Evolutionary conservation across 2,329 filamentous ascomycete species (phyloP).

Genomic region (Fusarium protoensiforme): DNA sequence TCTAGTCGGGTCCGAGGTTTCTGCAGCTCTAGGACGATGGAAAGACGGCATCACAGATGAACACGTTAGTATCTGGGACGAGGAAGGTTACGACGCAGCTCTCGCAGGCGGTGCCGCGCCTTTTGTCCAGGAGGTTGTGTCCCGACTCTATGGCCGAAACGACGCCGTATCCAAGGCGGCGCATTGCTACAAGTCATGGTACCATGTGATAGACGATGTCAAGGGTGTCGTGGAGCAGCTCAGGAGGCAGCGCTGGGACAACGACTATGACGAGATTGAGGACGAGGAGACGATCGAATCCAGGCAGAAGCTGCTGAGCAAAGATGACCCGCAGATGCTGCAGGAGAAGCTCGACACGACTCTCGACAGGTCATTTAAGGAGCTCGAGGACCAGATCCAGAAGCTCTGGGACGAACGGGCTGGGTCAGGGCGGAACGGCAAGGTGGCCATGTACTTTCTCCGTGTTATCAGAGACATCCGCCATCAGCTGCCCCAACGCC

Average conservation of each 20-base stretch:
- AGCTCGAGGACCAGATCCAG: slow-evolving; percentile 67
- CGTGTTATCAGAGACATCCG: slow-evolving; percentile 81
- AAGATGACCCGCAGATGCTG: slow-evolving; percentile 75
- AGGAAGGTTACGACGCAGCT: slow-evolving; percentile 71
- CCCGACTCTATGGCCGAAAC: slow-evolving; percentile 78
- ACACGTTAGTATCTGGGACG: slow-evolving; percentile 74
- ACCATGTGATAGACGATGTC: slow-evolving; percentile 75
- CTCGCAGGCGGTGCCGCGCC: slow-evolving; percentile 71
- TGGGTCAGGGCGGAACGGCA: slow-evolving; percentile 60
- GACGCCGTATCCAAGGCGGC: slow-evolving; percentile 71
- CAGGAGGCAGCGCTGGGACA: slow-evolving; percentile 77
- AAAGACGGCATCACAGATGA: slow-evolving; percentile 62
- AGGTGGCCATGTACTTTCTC: slow-evolving; percentile 73
- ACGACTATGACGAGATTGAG: slow-evolving; percentile 78
- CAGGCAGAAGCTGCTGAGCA: slow-evolving; percentile 74
- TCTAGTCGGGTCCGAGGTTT: slow-evolving; percentile 72
- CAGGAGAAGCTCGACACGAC: slow-evolving; percentile 68
- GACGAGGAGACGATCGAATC: slow-evolving; percentile 77
- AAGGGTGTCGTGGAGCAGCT: slow-evolving; percentile 72
- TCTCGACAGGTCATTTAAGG: slow-evolving; percentile 66
- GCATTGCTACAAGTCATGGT: slow-evolving; percentile 77
- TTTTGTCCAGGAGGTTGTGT: slow-evolving; percentile 77
- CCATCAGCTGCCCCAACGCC: slow-evolving; percentile 68
- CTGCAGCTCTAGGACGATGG: slow-evolving; percentile 71
- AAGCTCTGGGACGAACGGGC: slow-evolving; percentile 60